These are phyloP conservation scores for Aspergillus sp. DNA, from an alignment of 2,329 filamentous ascomycete species.

Conservation along the genomic window DNA sequence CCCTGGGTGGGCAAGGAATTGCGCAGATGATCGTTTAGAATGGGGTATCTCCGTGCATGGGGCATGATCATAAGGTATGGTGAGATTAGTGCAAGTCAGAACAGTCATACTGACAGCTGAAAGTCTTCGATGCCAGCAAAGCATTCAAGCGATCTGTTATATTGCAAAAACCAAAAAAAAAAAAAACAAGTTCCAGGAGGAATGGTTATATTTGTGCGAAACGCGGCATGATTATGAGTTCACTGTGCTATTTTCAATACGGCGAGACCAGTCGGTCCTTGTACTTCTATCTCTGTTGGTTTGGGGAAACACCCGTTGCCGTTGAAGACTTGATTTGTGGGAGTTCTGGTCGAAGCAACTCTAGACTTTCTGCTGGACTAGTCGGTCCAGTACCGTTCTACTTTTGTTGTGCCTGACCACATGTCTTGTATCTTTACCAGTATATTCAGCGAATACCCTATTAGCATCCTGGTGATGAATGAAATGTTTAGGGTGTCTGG, in stretches of 20 bases:
- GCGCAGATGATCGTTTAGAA: conserved; percentile 97
- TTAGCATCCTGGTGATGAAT: conserved; percentile 19
- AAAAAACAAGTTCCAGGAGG: background rate
- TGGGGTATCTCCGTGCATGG: background rate
- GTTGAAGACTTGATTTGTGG: background rate
- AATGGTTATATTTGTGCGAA: conserved; percentile 12
- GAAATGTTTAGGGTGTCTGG: conserved; percentile 4
- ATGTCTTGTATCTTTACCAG: conserved; percentile 10
- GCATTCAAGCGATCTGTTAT: background rate
- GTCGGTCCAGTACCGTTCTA: background rate
- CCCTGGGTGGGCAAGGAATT: conserved; percentile 85
- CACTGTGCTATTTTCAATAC: conserved; percentile 14
- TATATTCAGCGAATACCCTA: conserved; percentile 18
- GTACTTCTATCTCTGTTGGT: conserved; percentile 20
- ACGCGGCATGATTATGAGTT: conserved; percentile 22
- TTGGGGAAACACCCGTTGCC: conserved; percentile 3
- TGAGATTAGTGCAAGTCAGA: background rate
- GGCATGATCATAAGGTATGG: background rate
- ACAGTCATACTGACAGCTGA: background rate
- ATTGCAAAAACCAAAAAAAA: background rate
- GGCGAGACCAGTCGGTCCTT: conserved; percentile 11
- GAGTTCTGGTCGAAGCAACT: conserved; percentile 1
- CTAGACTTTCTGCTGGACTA: conserved; percentile 7
- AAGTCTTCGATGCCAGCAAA: background rate
- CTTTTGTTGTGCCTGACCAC: background rate